Percentiles rank a stretch among this genome's conserved stretches.
These are phyloP conservation scores for Lichtheimia hyalospora DNA, from an alignment of 371 early-diverging fungal genomes.

Conservation along the genomic window DNA sequence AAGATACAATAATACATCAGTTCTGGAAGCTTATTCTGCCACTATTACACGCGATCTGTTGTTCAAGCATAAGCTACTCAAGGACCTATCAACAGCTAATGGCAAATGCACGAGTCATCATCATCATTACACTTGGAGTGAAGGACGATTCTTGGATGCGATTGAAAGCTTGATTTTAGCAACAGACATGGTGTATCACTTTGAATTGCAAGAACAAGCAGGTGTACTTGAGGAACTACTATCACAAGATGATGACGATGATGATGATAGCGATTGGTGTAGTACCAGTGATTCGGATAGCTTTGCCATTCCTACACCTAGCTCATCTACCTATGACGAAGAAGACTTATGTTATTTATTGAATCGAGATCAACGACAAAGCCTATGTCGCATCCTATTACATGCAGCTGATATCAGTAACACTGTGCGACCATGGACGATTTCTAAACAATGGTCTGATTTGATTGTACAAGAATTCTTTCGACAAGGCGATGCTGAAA, in stretches of 20 bases:
- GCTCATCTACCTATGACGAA: neutral
- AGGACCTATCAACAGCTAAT: conserved; percentile 9
- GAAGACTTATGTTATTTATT: conserved; percentile 7
- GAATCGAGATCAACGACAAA: conserved; percentile 53
- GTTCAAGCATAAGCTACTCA: conserved; percentile 59
- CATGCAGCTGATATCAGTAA: conserved; percentile 93
- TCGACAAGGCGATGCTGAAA: conserved; percentile 85
- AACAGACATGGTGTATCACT: conserved; percentile 91
- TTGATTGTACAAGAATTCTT: conserved; percentile 85
- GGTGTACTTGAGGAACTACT: conserved; percentile 22
- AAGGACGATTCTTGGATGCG: conserved; percentile 47
- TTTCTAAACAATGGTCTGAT: conserved; percentile 90
- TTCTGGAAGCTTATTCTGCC: conserved; percentile 78
- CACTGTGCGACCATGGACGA: conserved; percentile 78
- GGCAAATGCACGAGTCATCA: neutral
- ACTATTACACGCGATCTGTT: conserved; percentile 63
- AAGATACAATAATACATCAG: conserved; percentile 66
- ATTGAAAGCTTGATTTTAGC: conserved; percentile 70
- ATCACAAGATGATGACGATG: conserved; percentile 4
- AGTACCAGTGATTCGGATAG: neutral
- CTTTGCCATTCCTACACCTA: neutral
- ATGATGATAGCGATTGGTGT: neutral
- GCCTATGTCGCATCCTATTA: conserved; percentile 64
- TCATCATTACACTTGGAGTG: conserved; percentile 21
- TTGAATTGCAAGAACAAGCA: conserved; percentile 70